Percentiles rank a stretch among this genome's conserved stretches.
These are phyloP conservation scores for Neurospora cerealis DNA, from an alignment of 495 filamentous ascomycete species.

Conservation along the genomic window DNA sequence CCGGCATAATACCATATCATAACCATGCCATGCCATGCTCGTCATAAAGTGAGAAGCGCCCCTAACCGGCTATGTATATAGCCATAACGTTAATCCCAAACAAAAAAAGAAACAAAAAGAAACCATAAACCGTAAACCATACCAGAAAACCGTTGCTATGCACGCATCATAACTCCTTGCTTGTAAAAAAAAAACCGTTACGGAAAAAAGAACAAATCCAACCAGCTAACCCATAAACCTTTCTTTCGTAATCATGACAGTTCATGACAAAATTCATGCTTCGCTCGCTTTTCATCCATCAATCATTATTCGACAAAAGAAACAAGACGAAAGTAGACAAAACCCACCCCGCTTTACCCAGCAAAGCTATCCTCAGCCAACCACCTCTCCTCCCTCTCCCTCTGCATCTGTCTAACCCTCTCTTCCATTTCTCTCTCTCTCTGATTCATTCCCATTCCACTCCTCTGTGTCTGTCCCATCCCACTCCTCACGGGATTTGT, in stretches of 20 bases:
- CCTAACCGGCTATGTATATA: not conserved
- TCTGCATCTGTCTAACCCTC: slow-evolving; percentile 1
- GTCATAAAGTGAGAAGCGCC: no score
- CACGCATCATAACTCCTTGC: not conserved
- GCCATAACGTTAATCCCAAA: not conserved
- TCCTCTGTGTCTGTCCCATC: not conserved
- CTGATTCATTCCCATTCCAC: not conserved
- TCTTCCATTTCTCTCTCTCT: slow-evolving; percentile 2
- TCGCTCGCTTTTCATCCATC: not conserved
- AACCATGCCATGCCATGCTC: not conserved
- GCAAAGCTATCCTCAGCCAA: slow-evolving; percentile 31
- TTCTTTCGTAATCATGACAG: not conserved
- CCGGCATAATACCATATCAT: no score
- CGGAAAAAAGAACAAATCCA: not conserved
- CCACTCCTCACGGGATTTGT: not conserved
- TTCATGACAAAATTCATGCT: not conserved
- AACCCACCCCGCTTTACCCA: no score
- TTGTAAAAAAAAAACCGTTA: not conserved
- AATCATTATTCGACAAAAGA: no score
- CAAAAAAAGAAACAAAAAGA: not conserved
- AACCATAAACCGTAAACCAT: not conserved
- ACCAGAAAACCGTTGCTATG: not conserved
- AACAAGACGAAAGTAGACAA: no score
- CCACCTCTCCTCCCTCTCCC: slow-evolving; percentile 17
- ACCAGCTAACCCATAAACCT: no score